Conservation (phyloP, 2,329 filamentous ascomycete species). For the Dactylellina leptospora region DNA sequence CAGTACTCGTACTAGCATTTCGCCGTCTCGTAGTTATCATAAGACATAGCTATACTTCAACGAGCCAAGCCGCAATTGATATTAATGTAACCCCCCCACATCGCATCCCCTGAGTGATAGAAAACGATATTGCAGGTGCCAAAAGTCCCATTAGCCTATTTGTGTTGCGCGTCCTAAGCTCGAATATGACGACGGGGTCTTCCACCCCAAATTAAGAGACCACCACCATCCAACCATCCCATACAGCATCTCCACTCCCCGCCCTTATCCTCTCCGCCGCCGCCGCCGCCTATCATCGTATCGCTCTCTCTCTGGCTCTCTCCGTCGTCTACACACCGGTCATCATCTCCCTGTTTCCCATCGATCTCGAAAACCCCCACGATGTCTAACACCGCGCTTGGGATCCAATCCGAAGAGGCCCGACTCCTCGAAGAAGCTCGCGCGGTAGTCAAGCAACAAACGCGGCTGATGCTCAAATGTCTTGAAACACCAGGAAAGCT, state of each 20-base stretch:
- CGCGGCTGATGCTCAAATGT: conserved; percentile 95
- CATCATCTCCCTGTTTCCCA: no score
- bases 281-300: not conserved
- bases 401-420: conserved; percentile 63
- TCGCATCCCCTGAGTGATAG: not conserved
- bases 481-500: conserved; percentile 97
- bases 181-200: conserved; percentile 35
- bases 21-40: no score
- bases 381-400: conserved; percentile 49
- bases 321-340: no score
- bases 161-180: conserved; percentile 49
- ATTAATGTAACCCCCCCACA: no score
- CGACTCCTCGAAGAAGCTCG: conserved; percentile 97
- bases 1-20: not conserved
- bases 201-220: conserved; percentile 17
- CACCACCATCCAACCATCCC: not conserved
- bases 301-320: not conserved
- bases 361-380: no score
- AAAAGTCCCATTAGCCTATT: conserved; percentile 25
- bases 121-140: conserved; percentile 24
- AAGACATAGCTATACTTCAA: no score
- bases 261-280: not conserved
- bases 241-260: not conserved
- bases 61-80: no score
- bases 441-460: conserved; percentile 95